Percentiles rank a stretch among this genome's conserved stretches.
phyloP scores from a whole-genome alignment of 495 filamentous ascomycete species.

The Cercophora newfieldiana region DNA sequence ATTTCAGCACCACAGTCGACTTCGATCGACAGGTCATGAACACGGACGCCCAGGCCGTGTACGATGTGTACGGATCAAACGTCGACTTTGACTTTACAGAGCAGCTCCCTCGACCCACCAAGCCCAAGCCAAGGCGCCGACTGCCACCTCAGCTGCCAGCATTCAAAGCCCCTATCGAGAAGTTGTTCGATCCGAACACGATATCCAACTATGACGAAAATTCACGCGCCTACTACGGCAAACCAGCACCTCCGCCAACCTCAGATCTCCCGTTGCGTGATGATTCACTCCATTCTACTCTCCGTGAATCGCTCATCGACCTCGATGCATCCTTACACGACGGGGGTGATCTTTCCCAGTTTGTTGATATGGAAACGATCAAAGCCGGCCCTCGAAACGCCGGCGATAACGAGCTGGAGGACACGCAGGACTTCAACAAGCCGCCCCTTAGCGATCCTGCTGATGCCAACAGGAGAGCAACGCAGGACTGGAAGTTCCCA shows the following conservation, averaged over 20 bases:
- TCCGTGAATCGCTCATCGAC: conserved; percentile 59
- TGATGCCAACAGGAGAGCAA: conserved; percentile 48
- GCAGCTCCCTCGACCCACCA: conserved; percentile 39
- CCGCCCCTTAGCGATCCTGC: conserved; percentile 53
- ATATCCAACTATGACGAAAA: conserved; percentile 59
- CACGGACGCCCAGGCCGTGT: conserved; percentile 48
- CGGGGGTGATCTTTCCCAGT: conserved; percentile 50
- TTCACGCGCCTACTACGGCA: conserved; percentile 52
- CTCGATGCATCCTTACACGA: conserved; percentile 52
- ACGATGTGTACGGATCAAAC: conserved; percentile 52
- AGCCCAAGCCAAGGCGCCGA: conserved; percentile 46
- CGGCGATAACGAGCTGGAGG: conserved; percentile 44
- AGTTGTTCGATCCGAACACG: conserved; percentile 59
- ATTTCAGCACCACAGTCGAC: conserved; percentile 83
- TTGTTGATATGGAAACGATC: conserved; percentile 61
- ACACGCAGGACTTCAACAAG: conserved; percentile 45
- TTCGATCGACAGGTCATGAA: conserved; percentile 66
- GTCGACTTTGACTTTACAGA: conserved; percentile 50
- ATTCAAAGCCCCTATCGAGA: conserved; percentile 53
- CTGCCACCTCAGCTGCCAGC: conserved; percentile 53
- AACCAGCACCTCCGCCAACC: conserved; percentile 32
- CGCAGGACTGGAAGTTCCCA: conserved; percentile 65
- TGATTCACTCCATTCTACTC: conserved; percentile 49
- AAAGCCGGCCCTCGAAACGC: conserved; percentile 47
- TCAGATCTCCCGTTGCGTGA: conserved; percentile 59